Evolutionary conservation across 768 basidiomycete species (phyloP).

Genomic region (Rickenella mellea): DNA sequence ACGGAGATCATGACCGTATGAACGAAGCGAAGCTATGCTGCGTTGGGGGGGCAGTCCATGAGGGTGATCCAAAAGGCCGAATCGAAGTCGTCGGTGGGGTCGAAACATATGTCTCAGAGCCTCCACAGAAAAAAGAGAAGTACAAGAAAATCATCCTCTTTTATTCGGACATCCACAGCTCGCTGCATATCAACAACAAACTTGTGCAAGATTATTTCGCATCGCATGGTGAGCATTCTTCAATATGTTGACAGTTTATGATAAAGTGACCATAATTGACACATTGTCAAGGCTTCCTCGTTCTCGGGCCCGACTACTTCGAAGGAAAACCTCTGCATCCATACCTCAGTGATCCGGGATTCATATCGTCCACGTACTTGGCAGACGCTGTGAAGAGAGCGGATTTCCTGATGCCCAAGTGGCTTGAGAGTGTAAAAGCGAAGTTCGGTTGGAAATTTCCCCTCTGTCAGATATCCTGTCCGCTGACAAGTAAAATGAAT

Average conservation of each 20-base stretch:
- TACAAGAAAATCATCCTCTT: conserved; percentile 40
- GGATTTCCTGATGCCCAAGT: conserved; percentile 32
- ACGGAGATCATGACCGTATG: too few relatives aligned
- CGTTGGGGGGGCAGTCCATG: conserved; percentile 40
- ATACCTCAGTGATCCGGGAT: conserved; percentile 26
- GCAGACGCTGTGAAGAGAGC: conserved; percentile 25
- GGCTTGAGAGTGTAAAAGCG: conserved; percentile 41
- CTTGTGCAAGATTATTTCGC: conserved; percentile 60
- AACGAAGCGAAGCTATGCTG: too few relatives aligned
- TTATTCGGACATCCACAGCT: conserved; percentile 51
- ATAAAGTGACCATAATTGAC: neutral
- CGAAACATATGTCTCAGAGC: conserved; percentile 46
- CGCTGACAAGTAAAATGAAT: too few relatives aligned
- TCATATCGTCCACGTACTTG: conserved; percentile 35
- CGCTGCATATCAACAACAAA: conserved; percentile 48
- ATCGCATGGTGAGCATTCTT: conserved; percentile 32
- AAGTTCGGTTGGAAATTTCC: conserved; percentile 1
- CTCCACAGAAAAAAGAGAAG: conserved; percentile 22
- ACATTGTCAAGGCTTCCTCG: conserved; percentile 31
- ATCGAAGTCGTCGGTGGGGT: conserved; percentile 31
- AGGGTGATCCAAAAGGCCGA: conserved; percentile 37
- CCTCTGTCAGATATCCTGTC: too few relatives aligned
- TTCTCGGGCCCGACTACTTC: conserved; percentile 57
- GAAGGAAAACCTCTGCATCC: conserved; percentile 42
- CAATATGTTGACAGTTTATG: neutral